Evolutionary conservation across 768 basidiomycete species (phyloP).

Genomic region (Macrocybe gigantea): DNA sequence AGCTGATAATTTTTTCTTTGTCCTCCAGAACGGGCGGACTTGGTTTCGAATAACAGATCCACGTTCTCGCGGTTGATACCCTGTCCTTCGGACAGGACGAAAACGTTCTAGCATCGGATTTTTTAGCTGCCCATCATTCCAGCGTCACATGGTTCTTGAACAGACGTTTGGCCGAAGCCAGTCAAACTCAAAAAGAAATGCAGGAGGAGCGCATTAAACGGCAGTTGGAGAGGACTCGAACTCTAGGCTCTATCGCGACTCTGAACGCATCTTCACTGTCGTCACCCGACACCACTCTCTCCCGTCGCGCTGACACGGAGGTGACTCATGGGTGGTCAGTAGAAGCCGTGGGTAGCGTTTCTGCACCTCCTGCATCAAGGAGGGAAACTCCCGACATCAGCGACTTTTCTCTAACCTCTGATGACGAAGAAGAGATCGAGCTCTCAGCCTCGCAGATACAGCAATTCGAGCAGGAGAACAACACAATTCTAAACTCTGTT

Average conservation of each 20-base stretch:
- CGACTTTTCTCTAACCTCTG: conserved; percentile 27
- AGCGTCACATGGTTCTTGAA: conserved; percentile 89
- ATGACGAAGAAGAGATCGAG: conserved; percentile 75
- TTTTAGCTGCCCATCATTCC: conserved; percentile 89
- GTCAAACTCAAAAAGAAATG: conserved; percentile 76
- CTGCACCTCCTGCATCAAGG: conserved; percentile 26
- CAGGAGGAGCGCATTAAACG: conserved; percentile 93
- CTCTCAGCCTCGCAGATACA: conserved; percentile 84
- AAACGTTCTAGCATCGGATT: conserved; percentile 51
- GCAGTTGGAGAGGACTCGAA: conserved; percentile 77
- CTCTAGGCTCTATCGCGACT: conserved; percentile 76
- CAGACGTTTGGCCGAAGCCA: conserved; percentile 71
- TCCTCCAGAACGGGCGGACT: conserved; percentile 55
- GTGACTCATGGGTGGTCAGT: conserved; percentile 49
- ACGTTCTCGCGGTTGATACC: conserved; percentile 69
- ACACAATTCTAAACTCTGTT: conserved; percentile 74
- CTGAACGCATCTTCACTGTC: conserved; percentile 36
- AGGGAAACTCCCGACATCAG: conserved; percentile 19
- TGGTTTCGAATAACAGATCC: conserved; percentile 58
- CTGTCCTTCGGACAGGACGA: conserved; percentile 58
- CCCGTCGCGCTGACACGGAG: conserved; percentile 33
- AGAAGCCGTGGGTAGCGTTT: conserved; percentile 55
- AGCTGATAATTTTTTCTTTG: conserved; percentile 7
- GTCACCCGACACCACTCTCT: too few relatives aligned
- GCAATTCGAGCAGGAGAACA: conserved; percentile 92